phyloP scores from a whole-genome alignment of 768 basidiomycete species.

The Termitomyces sp. region DNA sequence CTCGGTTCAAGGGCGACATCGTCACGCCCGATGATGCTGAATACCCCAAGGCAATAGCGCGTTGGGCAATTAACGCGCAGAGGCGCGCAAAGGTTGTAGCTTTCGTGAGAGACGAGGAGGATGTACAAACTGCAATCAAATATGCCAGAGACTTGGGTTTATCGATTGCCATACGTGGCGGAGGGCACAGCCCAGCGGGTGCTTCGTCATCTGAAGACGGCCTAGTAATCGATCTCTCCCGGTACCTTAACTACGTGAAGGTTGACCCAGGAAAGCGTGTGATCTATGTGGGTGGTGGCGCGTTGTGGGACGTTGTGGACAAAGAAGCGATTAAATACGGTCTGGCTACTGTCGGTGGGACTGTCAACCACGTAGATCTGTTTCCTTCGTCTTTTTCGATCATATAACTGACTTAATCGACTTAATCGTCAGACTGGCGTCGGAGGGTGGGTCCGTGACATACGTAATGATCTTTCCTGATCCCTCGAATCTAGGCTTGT shows the following conservation, averaged over 20 bases:
- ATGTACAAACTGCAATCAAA: constrained; percentile 11
- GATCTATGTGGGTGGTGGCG: constrained; percentile 33
- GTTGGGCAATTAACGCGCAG: constrained; percentile 16
- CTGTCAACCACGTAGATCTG: constrained; percentile 40
- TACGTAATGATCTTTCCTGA: constrained; percentile 9
- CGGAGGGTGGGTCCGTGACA: constrained; percentile 31
- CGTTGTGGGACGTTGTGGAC: constrained; percentile 33
- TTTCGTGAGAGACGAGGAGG: constrained; percentile 13
- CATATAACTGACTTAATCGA: neutral
- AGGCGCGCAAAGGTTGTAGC: constrained; percentile 14
- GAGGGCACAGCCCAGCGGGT: constrained; percentile 32
- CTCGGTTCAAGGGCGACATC: constrained; percentile 13
- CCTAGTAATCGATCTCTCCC: constrained; percentile 33
- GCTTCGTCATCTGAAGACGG: constrained; percentile 32
- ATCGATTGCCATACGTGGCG: constrained; percentile 29
- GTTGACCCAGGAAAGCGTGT: constrained; percentile 27
- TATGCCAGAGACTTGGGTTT: constrained; percentile 13
- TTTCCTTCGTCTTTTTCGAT: too few relatives aligned
- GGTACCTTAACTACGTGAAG: constrained; percentile 15
- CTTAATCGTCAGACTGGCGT: constrained; percentile 36
- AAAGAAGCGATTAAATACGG: constrained; percentile 29
- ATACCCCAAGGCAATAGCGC: constrained; percentile 12
- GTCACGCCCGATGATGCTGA: constrained; percentile 7
- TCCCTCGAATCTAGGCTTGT: constrained; percentile 27
- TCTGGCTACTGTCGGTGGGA: constrained; percentile 31